phyloP scores from a whole-genome alignment of 768 basidiomycete species.

The Saitozyma podzolica region DNA sequence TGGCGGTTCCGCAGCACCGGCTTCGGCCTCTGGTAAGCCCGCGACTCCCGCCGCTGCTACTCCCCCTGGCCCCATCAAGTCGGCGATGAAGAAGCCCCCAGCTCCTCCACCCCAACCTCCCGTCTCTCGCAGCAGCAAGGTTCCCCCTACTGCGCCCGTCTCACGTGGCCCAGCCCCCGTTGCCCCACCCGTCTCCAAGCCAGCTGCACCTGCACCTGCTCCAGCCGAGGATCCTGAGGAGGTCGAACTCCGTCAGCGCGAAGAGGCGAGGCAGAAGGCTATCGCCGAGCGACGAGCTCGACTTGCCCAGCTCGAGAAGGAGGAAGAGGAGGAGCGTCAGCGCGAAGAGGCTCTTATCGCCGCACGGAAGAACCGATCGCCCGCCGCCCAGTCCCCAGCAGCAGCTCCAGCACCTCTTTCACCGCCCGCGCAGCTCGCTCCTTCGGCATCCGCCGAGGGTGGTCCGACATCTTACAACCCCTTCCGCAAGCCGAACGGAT shows the following conservation, averaged over 20 bases:
- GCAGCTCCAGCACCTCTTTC: conserved; percentile 49
- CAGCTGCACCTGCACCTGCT: conserved; percentile 14
- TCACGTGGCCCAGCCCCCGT: conserved; percentile 25
- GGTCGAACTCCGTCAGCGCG: conserved; percentile 64
- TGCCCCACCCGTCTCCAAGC: conserved; percentile 11
- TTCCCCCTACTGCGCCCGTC: conserved; percentile 22
- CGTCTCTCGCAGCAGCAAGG: conserved; percentile 18
- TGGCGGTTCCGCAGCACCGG: conserved; percentile 34
- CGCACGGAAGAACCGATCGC: conserved; percentile 29
- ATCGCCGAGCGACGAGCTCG: conserved; percentile 66
- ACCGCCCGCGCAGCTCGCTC: conserved; percentile 46
- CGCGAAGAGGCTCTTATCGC: conserved; percentile 55
- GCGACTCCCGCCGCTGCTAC: conserved; percentile 53
- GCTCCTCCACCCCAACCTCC: conserved; percentile 53
- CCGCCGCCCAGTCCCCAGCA: conserved; percentile 5
- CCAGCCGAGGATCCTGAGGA: conserved; percentile 73
- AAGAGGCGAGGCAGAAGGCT: conserved; percentile 70
- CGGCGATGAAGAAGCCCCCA: conserved; percentile 54
- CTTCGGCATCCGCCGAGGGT: conserved; percentile 29
- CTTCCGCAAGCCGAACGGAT: conserved; percentile 37
- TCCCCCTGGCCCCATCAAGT: conserved; percentile 54
- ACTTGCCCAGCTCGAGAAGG: conserved; percentile 60
- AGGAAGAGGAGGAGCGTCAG: conserved; percentile 69
- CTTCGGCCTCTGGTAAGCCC: conserved; percentile 55
- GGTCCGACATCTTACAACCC: conserved; percentile 31